Conservation (phyloP, 2,329 filamentous ascomycete genomes). For the Pseudogymnoascus sp. region DNA sequence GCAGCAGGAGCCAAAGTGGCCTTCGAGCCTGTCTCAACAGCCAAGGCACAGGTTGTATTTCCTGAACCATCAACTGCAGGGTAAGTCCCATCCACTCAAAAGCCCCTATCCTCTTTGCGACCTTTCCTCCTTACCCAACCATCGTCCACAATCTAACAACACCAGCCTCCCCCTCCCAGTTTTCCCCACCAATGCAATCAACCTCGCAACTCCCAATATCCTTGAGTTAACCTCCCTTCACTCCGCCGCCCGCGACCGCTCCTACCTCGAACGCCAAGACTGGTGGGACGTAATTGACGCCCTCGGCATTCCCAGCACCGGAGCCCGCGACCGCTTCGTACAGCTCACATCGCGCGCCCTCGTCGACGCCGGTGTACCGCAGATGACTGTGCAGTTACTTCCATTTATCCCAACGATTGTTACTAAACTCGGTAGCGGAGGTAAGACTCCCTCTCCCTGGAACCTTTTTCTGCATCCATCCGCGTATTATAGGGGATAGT, state of each 20-base stretch:
- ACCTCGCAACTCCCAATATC: constrained; percentile 74
- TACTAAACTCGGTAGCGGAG: constrained; percentile 65
- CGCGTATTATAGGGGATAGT: no score
- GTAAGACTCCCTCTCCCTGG: no score
- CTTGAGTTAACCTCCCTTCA: constrained; percentile 79
- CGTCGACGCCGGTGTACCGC: constrained; percentile 73
- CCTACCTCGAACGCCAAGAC: constrained; percentile 57
- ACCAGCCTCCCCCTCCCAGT: constrained; percentile 17
- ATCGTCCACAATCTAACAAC: neutral
- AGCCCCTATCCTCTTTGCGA: neutral
- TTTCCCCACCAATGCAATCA: constrained; percentile 57
- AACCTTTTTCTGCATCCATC: no score
- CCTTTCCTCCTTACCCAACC: neutral
- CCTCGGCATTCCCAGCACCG: constrained; percentile 61
- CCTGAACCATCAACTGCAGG: constrained; percentile 19
- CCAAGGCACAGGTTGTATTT: constrained; percentile 69
- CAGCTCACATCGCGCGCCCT: constrained; percentile 57
- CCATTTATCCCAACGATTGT: constrained; percentile 81
- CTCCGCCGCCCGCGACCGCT: constrained; percentile 42
- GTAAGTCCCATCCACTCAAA: neutral
- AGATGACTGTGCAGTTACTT: constrained; percentile 74
- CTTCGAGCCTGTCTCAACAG: constrained; percentile 82
- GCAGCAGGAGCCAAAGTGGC: constrained; percentile 52
- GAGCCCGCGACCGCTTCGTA: constrained; percentile 64
- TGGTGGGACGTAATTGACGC: constrained; percentile 80